These are phyloP conservation scores for Gaeumannomyces tritici DNA, from an alignment of 2,329 filamentous ascomycete genomes.

Conservation along the genomic window DNA sequence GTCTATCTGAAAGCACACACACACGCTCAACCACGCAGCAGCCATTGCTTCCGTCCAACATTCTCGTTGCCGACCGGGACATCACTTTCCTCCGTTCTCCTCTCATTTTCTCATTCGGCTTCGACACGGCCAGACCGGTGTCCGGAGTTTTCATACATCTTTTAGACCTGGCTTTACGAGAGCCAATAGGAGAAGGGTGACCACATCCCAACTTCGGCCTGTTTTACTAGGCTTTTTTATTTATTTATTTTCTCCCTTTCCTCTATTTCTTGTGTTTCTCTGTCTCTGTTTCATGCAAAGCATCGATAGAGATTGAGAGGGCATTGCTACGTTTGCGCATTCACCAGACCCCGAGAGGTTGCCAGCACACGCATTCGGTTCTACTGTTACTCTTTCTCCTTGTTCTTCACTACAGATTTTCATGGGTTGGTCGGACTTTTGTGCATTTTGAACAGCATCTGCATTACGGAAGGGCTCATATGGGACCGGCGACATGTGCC, in stretches of 20 bases:
- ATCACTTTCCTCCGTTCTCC: neutral
- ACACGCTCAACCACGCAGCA: neutral
- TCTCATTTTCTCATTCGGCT: neutral
- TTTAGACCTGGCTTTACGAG: neutral
- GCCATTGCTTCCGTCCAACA: neutral
- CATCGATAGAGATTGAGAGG: slow-evolving; percentile 3
- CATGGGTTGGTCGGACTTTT: neutral
- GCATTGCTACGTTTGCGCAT: neutral
- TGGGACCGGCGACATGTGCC: neutral
- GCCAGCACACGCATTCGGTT: neutral
- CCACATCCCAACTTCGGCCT: neutral
- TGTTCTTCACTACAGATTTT: neutral
- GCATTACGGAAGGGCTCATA: neutral
- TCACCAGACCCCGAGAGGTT: neutral
- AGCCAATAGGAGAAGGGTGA: neutral
- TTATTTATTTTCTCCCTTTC: neutral
- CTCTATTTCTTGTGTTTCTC: neutral
- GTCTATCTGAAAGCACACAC: too few relatives aligned
- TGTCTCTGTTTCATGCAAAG: slow-evolving; percentile 22
- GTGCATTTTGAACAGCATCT: neutral
- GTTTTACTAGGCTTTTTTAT: neutral
- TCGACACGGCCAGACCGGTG: neutral
- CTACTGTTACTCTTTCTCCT: neutral
- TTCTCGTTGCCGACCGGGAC: neutral
- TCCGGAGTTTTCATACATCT: neutral